A percentile compares a stretch with the other conserved stretches of the same genome.
Conservation (phyloP, 2,329 filamentous ascomycete genomes). For the Colletotrichum filicis region DNA sequence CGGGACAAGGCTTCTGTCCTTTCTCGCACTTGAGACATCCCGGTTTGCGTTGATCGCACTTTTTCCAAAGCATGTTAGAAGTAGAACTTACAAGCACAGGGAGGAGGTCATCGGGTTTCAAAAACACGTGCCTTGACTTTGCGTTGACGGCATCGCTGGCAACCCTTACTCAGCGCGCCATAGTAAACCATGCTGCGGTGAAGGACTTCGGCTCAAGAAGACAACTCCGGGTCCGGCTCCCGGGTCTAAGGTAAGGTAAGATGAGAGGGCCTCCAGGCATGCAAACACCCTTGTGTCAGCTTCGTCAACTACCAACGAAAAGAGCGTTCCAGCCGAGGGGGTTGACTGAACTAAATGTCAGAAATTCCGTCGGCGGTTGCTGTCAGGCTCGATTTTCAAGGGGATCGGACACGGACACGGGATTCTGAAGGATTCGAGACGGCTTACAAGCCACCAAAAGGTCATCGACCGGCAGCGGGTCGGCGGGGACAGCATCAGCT, state of each 20-base stretch:
- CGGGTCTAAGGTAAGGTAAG: neutral
- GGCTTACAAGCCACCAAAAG: neutral
- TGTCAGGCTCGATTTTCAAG: neutral
- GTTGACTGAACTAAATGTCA: neutral
- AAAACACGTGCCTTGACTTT: constrained; percentile 39
- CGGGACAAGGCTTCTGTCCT: constrained; percentile 37
- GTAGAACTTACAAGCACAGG: neutral
- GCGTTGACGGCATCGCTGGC: constrained; percentile 41
- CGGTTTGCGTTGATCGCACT: constrained; percentile 42
- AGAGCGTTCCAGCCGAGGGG: neutral
- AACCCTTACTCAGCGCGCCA: constrained; percentile 40
- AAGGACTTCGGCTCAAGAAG: neutral
- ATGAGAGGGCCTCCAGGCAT: neutral
- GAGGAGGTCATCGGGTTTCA: neutral
- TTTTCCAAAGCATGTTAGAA: neutral
- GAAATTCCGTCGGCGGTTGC: neutral
- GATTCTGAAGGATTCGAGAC: neutral
- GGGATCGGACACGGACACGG: constrained; percentile 6
- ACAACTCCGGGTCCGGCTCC: too few relatives aligned
- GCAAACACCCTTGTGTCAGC: neutral
- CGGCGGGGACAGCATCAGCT: neutral
- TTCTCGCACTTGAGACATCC: constrained; percentile 41
- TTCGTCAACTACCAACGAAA: neutral
- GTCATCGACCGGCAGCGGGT: neutral
- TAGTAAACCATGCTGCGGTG: constrained; percentile 37